Conservation (phyloP, 2,329 filamentous ascomycete species). For the Whalleya microplaca region DNA sequence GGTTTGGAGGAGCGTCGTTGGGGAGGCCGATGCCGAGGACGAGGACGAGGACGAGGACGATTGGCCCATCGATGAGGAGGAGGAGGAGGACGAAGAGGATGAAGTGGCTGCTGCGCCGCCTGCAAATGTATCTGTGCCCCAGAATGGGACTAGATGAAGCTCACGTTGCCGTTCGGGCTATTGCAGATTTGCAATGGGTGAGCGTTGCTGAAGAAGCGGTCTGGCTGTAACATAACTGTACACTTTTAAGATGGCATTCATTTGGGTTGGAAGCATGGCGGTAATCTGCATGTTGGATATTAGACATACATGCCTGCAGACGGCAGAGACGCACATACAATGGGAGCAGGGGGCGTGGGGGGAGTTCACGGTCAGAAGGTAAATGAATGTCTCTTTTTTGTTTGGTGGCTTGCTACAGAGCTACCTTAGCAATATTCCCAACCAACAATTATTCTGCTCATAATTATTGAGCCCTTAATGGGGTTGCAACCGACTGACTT, state of each 20-base stretch:
- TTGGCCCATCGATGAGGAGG: slow-evolving; percentile 29
- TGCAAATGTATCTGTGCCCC: neutral
- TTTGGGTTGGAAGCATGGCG: neutral
- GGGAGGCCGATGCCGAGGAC: slow-evolving; percentile 60
- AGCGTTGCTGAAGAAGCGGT: neutral
- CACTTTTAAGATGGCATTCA: slow-evolving; percentile 6
- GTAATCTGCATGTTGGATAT: neutral
- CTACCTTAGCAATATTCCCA: slow-evolving; percentile 8
- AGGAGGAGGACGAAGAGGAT: slow-evolving; percentile 4
- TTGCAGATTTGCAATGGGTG: slow-evolving; percentile 6
- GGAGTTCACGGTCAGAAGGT: neutral
- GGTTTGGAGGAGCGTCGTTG: slow-evolving; percentile 72
- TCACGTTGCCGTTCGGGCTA: neutral
- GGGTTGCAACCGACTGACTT: no score
- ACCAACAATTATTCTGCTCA: no score
- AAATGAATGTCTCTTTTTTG: slow-evolving; percentile 15
- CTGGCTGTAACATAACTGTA: slow-evolving; percentile 22
- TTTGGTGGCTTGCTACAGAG: neutral
- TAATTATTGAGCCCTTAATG: neutral
- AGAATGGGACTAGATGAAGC: slow-evolving; percentile 14
- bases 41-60: slow-evolving; percentile 68
- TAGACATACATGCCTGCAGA: neutral
- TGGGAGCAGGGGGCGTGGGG: no score
- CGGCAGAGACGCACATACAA: no score
- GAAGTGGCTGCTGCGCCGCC: neutral